Base-by-base conservation (phyloP, 768 basidiomycete genomes). In the Rhizopogon vulgaris region DNA sequence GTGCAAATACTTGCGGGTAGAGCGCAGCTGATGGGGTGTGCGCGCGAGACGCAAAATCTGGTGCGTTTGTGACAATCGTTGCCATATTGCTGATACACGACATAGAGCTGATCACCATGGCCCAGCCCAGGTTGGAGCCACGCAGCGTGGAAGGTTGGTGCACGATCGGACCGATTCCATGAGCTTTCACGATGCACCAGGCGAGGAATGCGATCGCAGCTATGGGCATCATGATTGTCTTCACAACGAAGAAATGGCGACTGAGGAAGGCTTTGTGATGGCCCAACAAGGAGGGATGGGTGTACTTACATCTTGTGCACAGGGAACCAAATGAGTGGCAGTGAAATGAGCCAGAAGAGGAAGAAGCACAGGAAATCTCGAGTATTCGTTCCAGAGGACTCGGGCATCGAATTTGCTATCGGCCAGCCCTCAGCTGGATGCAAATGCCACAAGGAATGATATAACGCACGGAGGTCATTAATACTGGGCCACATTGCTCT, bases 271-370 rank as follows among this genome's bases (percentile, higher is more conserved):
- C 6, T 60, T 45, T 17, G 6, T 51, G 22, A 40, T 48, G 27
- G 25, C 42, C 18, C 42, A n/a, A 41, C 32, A 37, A 28, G 37
- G 51, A 42, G 49, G 55, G 48, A 34, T 48, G 57, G 56, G 52
- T 52, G 39, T 47, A 69, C 79, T 52, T 65, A 85, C 84, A 89
- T 85, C 60, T 84, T 78, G 72, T 92, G 87, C 46, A 90, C 81
- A 10, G 87, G 87, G 57, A 89, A 84, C 85, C 85, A 89, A 58
- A 90, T 83, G 17, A 83, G 83, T 10, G 87, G 87, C 27, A 91
- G 77, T 32, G 82, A 85, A 37, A 89, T 75, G 30, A 90, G 69
- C 84, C 87, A 91, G 74, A 91, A 94, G 53, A 93, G 73, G 75
- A 93, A 85, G 79, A 93, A 93, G 56, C 81, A 82, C 71, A 89